Percentiles rank a stretch among this genome's conserved stretches.
Evolutionary conservation across 306 rosid species (phyloP).

Genomic region (Crotalaria pallida): DNA sequence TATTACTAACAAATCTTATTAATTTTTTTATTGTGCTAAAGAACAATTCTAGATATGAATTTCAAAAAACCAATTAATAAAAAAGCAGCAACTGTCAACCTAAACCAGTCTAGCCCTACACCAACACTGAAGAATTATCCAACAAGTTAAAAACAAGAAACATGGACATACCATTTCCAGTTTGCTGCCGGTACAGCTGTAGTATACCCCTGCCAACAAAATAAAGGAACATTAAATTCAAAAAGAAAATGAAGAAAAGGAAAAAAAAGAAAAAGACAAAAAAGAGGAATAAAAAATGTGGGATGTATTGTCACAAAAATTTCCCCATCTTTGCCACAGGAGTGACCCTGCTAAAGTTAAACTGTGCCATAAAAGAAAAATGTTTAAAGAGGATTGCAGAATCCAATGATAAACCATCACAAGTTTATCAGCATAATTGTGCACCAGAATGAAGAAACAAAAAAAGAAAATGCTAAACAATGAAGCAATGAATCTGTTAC

Average conservation of each 20-base stretch:
- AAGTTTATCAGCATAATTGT: neutral
- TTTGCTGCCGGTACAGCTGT: conserved; percentile 50
- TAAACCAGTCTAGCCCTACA: neutral
- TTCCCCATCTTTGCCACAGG: neutral
- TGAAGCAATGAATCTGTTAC: neutral
- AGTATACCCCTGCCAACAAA: conserved; percentile 57
- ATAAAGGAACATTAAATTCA: conserved; percentile 16
- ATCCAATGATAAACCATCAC: neutral
- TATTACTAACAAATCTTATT: neutral
- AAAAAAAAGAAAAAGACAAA: neutral
- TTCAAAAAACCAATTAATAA: neutral
- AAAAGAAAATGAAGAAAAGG: no score
- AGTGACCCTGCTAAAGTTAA: neutral
- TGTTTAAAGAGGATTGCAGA: neutral
- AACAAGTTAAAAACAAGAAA: neutral
- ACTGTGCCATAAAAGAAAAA: neutral
- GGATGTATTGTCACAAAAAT: neutral
- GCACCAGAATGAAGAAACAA: neutral
- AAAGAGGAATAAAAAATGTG: neutral
- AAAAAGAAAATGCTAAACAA: neutral
- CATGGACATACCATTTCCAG: conserved; percentile 65
- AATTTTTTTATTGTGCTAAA: neutral
- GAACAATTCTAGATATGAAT: neutral
- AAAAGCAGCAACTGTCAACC: neutral
- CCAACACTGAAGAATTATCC: neutral